Evolutionary conservation across 306 rosid genomes (phyloP).

Genomic region (Cucurbita pepo): DNA sequence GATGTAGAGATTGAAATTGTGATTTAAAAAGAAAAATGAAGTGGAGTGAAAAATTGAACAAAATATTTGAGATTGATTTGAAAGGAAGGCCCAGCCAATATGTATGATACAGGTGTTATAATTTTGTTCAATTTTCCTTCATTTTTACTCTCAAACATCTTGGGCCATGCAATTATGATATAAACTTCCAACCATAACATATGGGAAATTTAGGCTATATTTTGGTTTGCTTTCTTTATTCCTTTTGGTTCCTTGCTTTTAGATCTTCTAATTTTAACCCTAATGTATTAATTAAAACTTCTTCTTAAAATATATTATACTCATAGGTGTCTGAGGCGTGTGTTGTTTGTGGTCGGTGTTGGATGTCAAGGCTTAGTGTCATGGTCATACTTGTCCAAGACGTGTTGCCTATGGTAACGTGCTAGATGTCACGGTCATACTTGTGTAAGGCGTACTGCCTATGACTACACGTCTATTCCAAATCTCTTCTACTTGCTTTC

Average conservation of each 20-base stretch:
- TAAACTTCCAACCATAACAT: neutral
- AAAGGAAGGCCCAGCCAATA: neutral
- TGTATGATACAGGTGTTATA: neutral
- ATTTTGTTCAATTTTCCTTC: neutral
- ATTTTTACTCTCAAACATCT: neutral
- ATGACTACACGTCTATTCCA: too few relatives aligned
- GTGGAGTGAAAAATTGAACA: neutral
- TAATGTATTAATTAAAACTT: neutral
- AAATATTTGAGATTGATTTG: slow-evolving; percentile 3
- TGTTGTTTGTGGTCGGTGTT: too few relatives aligned
- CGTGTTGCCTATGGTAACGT: too few relatives aligned
- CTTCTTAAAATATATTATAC: too few relatives aligned
- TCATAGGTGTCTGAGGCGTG: too few relatives aligned
- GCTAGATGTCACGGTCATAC: too few relatives aligned
- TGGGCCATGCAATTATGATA: neutral
- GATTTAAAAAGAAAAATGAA: neutral
- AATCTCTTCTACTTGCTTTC: too few relatives aligned
- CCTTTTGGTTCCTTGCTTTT: neutral
- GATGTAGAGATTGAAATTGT: neutral
- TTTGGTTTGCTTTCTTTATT: neutral
- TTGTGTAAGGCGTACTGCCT: too few relatives aligned
- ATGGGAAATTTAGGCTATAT: neutral
- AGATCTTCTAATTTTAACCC: neutral
- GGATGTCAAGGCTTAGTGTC: too few relatives aligned
- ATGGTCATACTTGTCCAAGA: too few relatives aligned